phyloP scores from a whole-genome alignment of 2,329 filamentous ascomycete species.

The Furcasterigmium sp. region DNA sequence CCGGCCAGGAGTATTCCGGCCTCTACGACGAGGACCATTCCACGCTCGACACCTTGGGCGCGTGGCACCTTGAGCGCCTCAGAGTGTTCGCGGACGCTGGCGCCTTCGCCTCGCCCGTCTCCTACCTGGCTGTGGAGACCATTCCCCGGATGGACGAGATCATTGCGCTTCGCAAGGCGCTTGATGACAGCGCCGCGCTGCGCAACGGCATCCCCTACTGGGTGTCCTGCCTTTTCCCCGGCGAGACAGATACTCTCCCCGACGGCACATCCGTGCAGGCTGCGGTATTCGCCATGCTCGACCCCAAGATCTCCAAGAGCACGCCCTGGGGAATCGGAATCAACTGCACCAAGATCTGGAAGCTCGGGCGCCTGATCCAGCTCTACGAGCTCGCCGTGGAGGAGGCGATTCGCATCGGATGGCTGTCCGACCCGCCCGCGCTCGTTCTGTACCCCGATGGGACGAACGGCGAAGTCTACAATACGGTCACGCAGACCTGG shows the following conservation, averaged over 20 bases:
- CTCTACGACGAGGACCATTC: conserved; percentile 47
- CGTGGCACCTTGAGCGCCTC: conserved; percentile 55
- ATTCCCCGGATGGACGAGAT: conserved; percentile 60
- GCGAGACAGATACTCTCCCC: conserved; percentile 45
- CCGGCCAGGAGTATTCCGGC: conserved; percentile 61
- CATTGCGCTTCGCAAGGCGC: conserved; percentile 45
- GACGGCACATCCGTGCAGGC: conserved; percentile 43
- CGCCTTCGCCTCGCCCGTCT: conserved; percentile 32
- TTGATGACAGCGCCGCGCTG: conserved; percentile 20
- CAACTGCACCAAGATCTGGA: conserved; percentile 64
- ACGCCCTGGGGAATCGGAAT: conserved; percentile 60
- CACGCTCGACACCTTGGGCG: conserved; percentile 34
- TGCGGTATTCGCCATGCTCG: conserved; percentile 31
- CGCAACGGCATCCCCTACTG: conserved; percentile 41
- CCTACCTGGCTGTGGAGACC: conserved; percentile 61
- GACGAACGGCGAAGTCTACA: conserved; percentile 63
- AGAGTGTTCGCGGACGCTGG: conserved; percentile 39
- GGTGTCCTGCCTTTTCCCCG: conserved; percentile 60
- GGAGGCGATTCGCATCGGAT: conserved; percentile 26
- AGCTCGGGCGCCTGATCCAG: conserved; percentile 49
- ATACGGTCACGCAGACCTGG: conserved; percentile 59
- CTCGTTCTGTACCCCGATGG: conserved; percentile 65
- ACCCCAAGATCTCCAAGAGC: conserved; percentile 13
- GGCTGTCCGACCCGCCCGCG: conserved; percentile 35
- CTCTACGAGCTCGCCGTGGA: conserved; percentile 46